Conservation (phyloP, 176 grass and related monocot genomes). For the Eremochloa ophiuroides region DNA sequence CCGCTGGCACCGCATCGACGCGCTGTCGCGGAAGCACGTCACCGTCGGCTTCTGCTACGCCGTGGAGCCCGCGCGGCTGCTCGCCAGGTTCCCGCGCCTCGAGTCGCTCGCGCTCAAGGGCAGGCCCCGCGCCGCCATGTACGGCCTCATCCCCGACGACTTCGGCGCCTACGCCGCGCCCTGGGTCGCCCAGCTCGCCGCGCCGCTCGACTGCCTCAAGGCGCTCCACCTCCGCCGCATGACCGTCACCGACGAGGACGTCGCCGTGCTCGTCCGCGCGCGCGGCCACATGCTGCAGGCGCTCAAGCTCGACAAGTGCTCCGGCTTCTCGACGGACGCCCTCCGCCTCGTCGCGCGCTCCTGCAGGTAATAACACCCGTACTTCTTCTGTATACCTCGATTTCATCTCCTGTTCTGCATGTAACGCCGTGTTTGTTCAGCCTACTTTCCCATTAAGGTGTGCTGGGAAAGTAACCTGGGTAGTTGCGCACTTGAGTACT, state of each 20-base stretch:
- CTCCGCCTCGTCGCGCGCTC: conserved; percentile 62
- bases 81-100: conserved; percentile 44
- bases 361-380: conserved; percentile 51
- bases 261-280: conserved; percentile 42
- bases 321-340: conserved; percentile 70
- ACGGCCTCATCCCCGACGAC: conserved; percentile 69
- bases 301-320: conserved; percentile 89
- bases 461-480: neutral
- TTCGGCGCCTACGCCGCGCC: conserved; percentile 66
- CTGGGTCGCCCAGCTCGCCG: conserved; percentile 55
- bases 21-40: conserved; percentile 69
- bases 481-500: neutral
- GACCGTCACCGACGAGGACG: conserved; percentile 59
- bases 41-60: conserved; percentile 77
- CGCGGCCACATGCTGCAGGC: conserved; percentile 63
- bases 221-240: conserved; percentile 74
- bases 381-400: no score
- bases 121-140: conserved; percentile 68
- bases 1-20: conserved; percentile 68
- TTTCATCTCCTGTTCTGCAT: neutral
- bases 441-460: neutral
- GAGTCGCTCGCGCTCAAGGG: conserved; percentile 76
- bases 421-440: neutral
- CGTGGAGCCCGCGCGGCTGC: conserved; percentile 41
- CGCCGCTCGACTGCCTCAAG: conserved; percentile 75